These are phyloP conservation scores for Fistulinella prunicolor DNA, from an alignment of 768 basidiomycete species.

Conservation along the genomic window DNA sequence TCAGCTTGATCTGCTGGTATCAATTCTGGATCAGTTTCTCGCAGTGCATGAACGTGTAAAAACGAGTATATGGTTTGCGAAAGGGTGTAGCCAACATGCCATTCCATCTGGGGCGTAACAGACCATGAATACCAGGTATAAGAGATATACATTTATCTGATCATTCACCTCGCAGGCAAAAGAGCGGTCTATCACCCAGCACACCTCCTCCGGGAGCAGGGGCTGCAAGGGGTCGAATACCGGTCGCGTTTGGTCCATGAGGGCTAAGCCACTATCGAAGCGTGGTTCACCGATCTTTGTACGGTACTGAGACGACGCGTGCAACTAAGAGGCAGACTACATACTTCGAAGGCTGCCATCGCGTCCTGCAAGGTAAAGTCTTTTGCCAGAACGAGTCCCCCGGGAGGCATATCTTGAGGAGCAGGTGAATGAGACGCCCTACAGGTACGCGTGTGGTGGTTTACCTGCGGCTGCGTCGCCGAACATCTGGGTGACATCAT, in stretches of 20 bases:
- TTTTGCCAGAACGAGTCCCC: conserved; percentile 61
- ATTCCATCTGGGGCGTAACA: conserved; percentile 73
- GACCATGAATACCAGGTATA: conserved; percentile 15
- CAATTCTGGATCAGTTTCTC: conserved; percentile 57
- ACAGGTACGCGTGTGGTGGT: neutral
- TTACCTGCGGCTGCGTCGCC: conserved; percentile 60
- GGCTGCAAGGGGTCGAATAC: conserved; percentile 62
- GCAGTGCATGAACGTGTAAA: conserved; percentile 65
- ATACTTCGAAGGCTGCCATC: conserved; percentile 92
- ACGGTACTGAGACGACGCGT: conserved; percentile 10
- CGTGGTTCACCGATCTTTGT: conserved; percentile 88
- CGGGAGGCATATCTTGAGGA: conserved; percentile 58
- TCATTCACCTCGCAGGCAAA: conserved; percentile 73
- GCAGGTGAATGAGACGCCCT: conserved; percentile 9
- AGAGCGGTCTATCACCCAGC: conserved; percentile 82
- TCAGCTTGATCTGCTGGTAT: conserved; percentile 26
- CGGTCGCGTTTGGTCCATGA: conserved; percentile 39
- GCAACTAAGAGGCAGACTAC: conserved; percentile 14
- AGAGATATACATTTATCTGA: conserved; percentile 5
- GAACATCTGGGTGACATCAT: conserved; percentile 63
- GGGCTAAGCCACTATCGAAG: conserved; percentile 75
- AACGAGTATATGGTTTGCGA: conserved; percentile 83
- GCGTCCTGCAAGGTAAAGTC: conserved; percentile 78
- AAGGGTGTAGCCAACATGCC: conserved; percentile 83
- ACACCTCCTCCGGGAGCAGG: conserved; percentile 75